Evolutionary conservation across 2,329 filamentous ascomycete genomes (phyloP), one percentile per base, ranked within the genome.

Genomic region (Nothomitra cinnamomea): DNA sequence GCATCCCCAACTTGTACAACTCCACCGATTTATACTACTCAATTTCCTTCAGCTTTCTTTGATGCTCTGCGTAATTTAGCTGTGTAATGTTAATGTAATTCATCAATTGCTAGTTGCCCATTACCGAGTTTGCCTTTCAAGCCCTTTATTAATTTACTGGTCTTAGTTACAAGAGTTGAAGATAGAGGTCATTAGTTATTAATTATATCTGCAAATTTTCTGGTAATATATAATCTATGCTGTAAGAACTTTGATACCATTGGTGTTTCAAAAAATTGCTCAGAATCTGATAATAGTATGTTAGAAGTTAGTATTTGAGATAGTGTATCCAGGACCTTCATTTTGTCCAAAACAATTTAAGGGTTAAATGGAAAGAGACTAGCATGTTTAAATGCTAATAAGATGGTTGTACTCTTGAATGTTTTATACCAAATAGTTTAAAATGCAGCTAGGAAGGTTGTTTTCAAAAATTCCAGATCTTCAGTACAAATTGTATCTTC

Each of bases 381-480:
- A 19, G 41, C 45, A 24, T 53, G 25, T 21, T 47, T 17, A 35
- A 57, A 57, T 53, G 49, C 54, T 12, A 41, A 53, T n/a, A 25
- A 13, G 25, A 56, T 57, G 10, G 55, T 53, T 8, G 22, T 24
- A 15, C 3, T 19, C 52, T 58, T 58, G 32, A 56, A 58, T 25
- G 53, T 52, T 52, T 56, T 45, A 36, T n/a, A 13, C 21, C 50
- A 51, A 48, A 57, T 55, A 45, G 40, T 15, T 22, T 53, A 24
- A 45, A 58, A 25, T 13, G 56, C 47, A 21, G 40, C 40, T 28
- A 54, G 48, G 49, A 58, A 55, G 36, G 56, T 45, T 15, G 55
- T 22, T 48, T 57, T 59, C 28, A 53, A 51, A 36, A 57, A 59
- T 17, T 58, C 36, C 5, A 38, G 13, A 49, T 53, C 51, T 13